A percentile compares a stretch with the other conserved stretches of the same genome.
Evolutionary conservation across 306 rosid genomes (phyloP).

Genomic region (Pachyrhizus erosus): DNA sequence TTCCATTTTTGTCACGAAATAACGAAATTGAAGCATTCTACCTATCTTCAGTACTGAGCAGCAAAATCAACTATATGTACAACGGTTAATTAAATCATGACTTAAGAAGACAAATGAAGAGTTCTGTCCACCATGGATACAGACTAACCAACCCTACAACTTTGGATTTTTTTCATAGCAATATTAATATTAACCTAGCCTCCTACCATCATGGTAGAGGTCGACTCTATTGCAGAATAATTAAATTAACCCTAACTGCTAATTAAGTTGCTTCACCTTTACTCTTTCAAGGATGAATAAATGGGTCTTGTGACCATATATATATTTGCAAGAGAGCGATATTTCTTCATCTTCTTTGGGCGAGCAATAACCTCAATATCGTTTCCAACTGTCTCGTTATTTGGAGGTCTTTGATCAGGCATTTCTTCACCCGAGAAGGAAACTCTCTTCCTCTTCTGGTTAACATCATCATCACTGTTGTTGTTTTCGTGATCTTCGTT

Average conservation of each 20-base stretch:
- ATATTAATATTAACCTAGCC: not conserved
- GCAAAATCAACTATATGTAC: not conserved
- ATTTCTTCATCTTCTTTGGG: conserved; percentile 52
- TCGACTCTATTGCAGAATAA: not conserved
- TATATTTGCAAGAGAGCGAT: conserved; percentile 53
- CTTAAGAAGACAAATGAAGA: not conserved
- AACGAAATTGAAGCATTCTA: not conserved
- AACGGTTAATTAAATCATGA: not conserved
- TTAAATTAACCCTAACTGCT: not conserved
- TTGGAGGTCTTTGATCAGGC: conserved; percentile 27
- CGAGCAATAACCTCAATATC: conserved; percentile 16
- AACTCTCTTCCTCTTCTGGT: not conserved
- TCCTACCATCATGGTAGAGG: not conserved
- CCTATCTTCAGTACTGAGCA: not conserved
- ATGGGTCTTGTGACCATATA: conserved; percentile 51
- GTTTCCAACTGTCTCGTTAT: conserved; percentile 44
- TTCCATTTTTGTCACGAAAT: not conserved
- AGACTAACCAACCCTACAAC: not conserved
- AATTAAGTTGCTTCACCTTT: conserved; percentile 3
- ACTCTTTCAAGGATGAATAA: not conserved
- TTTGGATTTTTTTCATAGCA: not conserved
- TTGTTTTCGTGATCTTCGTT: conserved; percentile 7
- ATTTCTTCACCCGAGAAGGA: conserved; percentile 7
- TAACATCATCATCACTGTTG: not conserved
- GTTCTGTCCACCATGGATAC: not conserved